These are phyloP conservation scores for Pisolithus marmoratus DNA, from an alignment of 768 basidiomycete genomes.

Conservation along the genomic window DNA sequence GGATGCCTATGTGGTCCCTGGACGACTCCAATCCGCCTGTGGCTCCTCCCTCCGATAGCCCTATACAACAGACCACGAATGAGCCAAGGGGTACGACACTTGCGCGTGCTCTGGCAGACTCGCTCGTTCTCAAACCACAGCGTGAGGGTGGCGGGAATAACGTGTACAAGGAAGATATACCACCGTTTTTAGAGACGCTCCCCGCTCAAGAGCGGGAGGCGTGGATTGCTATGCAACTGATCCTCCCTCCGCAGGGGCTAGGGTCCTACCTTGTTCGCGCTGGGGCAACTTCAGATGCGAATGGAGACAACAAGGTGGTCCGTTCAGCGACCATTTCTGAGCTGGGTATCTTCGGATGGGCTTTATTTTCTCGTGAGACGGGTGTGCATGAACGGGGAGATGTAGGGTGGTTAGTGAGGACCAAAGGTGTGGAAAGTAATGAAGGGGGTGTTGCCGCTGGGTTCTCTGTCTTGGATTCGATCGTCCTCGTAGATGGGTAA, in stretches of 20 bases:
- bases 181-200: constrained; percentile 63
- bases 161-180: constrained; percentile 81
- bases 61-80: background rate
- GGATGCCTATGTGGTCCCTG: constrained; percentile 89
- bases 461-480: constrained; percentile 68
- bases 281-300: constrained; percentile 26
- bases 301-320: constrained; percentile 27
- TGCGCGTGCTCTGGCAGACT: constrained; percentile 30
- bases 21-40: constrained; percentile 17
- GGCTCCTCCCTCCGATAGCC: background rate
- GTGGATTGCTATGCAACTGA: constrained; percentile 97
- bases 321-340: constrained; percentile 78
- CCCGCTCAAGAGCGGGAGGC: constrained; percentile 60
- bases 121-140: constrained; percentile 91
- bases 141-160: constrained; percentile 99
- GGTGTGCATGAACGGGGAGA: constrained; percentile 50
- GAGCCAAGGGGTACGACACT: constrained; percentile 18
- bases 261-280: constrained; percentile 76
- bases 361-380: constrained; percentile 56
- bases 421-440: constrained; percentile 85
- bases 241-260: constrained; percentile 63
- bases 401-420: constrained; percentile 81
- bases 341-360: constrained; percentile 89
- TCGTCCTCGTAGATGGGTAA: constrained; percentile 45
- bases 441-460: constrained; percentile 90